Conservation (phyloP, 139 green algal genomes). For the Pleodorina starrii region DNA sequence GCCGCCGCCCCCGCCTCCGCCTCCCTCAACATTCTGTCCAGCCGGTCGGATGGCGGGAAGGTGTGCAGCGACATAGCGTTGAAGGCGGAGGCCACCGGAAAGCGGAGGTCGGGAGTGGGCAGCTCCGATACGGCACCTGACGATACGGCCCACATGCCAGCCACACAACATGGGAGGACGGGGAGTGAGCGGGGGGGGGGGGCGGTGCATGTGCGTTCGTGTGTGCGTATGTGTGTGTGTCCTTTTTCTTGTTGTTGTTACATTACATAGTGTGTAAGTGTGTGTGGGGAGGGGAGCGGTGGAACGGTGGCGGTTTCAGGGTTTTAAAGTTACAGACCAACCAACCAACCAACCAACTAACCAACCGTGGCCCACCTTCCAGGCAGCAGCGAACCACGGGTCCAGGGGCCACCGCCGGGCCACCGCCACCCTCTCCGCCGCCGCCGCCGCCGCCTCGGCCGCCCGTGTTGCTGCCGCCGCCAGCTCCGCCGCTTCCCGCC, state of each 20-base stretch:
- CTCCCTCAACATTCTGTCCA: background rate
- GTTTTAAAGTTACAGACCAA: background rate
- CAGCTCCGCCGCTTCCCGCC: background rate
- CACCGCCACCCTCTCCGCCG: background rate
- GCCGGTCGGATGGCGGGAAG: conserved; percentile 46
- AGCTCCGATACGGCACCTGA: conserved; percentile 42
- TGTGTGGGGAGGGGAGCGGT: too few species aligned
- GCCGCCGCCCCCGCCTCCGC: too few species aligned
- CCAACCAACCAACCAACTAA: too few species aligned
- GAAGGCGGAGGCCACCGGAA: conserved; percentile 65
- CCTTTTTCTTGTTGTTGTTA: too few species aligned
- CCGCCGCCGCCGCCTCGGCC: background rate
- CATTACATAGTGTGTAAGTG: too few species aligned
- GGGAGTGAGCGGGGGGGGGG: too few species aligned
- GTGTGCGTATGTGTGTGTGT: too few species aligned
- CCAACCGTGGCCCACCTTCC: background rate
- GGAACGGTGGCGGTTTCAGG: too few species aligned
- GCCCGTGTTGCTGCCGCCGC: background rate
- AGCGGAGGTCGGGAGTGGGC: conserved; percentile 53
- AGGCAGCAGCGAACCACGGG: conserved; percentile 25
- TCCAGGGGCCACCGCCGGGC: background rate
- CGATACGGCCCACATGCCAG: background rate
- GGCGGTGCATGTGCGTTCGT: too few species aligned
- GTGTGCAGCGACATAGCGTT: conserved; percentile 70
- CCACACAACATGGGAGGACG: background rate